A percentile compares a stretch with the other conserved stretches of the same genome.
These are phyloP conservation scores for Eucalyptus cladocalyx DNA, from an alignment of 345 rosid species.

Conservation along the genomic window DNA sequence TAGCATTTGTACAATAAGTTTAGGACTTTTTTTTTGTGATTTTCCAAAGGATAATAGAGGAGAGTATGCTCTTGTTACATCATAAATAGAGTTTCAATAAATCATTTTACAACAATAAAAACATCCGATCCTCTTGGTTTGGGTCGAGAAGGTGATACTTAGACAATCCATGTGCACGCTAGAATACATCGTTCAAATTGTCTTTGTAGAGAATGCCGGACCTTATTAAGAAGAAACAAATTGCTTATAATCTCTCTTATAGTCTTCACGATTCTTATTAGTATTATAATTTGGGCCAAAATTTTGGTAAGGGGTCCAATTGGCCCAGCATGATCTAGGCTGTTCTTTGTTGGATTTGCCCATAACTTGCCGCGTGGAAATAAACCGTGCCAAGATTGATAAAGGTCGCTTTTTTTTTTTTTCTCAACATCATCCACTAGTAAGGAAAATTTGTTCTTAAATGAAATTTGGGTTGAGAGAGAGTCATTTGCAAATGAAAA, in stretches of 20 bases:
- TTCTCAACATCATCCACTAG: no score
- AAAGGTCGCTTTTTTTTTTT: no score
- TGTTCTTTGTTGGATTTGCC: neutral
- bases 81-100: neutral
- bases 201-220: neutral
- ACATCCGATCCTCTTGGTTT: neutral
- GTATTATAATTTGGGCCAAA: neutral
- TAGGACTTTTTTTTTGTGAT: neutral
- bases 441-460: no score
- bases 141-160: neutral
- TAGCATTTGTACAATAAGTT: neutral
- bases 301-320: neutral
- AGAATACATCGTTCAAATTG: no score
- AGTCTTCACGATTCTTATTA: neutral
- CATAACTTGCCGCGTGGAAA: neutral
- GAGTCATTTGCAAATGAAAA: neutral
- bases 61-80: neutral
- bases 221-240: neutral
- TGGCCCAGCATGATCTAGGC: neutral
- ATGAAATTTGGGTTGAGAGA: neutral
- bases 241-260: neutral
- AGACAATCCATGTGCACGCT: no score
- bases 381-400: neutral
- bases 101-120: neutral
- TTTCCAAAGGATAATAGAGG: neutral